Evolutionary conservation across 2,329 filamentous ascomycete species (phyloP).

Genomic region (Trichoderma guizhouense): DNA sequence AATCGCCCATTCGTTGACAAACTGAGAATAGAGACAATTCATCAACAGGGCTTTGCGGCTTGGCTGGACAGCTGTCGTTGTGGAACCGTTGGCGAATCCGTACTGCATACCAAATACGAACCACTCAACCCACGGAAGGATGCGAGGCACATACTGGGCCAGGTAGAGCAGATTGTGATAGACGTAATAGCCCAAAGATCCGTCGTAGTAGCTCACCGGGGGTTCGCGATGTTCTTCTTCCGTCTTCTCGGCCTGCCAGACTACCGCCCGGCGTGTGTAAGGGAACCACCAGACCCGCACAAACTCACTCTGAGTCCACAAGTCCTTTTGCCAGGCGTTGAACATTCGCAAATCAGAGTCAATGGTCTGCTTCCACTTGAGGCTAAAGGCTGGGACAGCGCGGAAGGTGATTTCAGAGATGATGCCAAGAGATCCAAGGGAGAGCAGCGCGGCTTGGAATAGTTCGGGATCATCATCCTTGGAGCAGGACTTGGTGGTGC

Average conservation of each 20-base stretch:
- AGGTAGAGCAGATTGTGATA: constrained; percentile 89
- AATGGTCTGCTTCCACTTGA: constrained; percentile 81
- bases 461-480: constrained; percentile 69
- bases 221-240: constrained; percentile 57
- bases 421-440: constrained; percentile 85
- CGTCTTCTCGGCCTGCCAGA: constrained; percentile 85
- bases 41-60: constrained; percentile 80
- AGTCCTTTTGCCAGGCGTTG: constrained; percentile 63
- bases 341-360: constrained; percentile 67
- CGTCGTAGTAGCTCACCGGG: constrained; percentile 74
- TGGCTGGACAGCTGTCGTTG: constrained; percentile 73
- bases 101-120: constrained; percentile 98
- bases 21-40: constrained; percentile 98
- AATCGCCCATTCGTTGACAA: constrained; percentile 96
- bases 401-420: constrained; percentile 85
- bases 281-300: constrained; percentile 98
- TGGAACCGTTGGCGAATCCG: constrained; percentile 70
- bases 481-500: constrained; percentile 67
- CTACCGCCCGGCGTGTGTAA: constrained; percentile 80
- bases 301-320: constrained; percentile 86
- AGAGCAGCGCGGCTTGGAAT: constrained; percentile 84
- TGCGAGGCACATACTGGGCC: constrained; percentile 70
- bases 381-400: constrained; percentile 75
- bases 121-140: constrained; percentile 89
- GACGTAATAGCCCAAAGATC: constrained; percentile 75